These are phyloP conservation scores for Tricholoma furcatifolium DNA, from an alignment of 768 basidiomycete species.

Conservation along the genomic window DNA sequence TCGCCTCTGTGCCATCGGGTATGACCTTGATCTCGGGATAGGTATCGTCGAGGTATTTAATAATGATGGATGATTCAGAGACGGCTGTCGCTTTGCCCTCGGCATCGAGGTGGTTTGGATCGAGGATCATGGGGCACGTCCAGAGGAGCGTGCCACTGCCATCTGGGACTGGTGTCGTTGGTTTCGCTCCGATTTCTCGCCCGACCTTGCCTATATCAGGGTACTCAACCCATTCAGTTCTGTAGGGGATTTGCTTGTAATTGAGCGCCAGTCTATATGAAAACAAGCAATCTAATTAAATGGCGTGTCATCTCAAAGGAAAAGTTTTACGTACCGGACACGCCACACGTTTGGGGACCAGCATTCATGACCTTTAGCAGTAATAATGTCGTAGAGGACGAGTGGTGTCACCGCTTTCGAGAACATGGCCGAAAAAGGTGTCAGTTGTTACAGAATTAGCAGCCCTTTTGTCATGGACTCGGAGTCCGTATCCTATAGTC, in stretches of 20 bases:
- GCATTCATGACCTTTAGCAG: neutral
- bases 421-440: too few species aligned
- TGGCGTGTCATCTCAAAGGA: neutral
- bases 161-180: conserved; percentile 20
- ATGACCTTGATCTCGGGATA: conserved; percentile 18
- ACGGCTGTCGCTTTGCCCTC: conserved; percentile 12
- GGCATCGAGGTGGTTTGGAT: conserved; percentile 10
- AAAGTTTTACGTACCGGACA: conserved; percentile 3
- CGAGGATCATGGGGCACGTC: conserved; percentile 15
- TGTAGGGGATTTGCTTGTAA: conserved; percentile 28
- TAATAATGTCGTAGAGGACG: conserved; percentile 15
- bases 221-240: conserved; percentile 40
- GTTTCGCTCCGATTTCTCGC: conserved; percentile 28
- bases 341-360: conserved; percentile 19
- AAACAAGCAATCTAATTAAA: neutral
- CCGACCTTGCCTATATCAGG: conserved; percentile 37
- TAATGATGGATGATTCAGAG: conserved; percentile 14
- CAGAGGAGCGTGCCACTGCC: conserved; percentile 12
- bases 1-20: conserved; percentile 10
- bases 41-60: conserved; percentile 14
- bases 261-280: conserved; percentile 15
- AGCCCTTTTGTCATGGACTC: too few species aligned
- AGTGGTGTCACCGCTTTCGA: neutral
- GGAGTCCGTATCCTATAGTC: too few species aligned
- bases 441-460: too few species aligned